A percentile compares a stretch with the other conserved stretches of the same genome.
Evolutionary conservation across 2,329 filamentous ascomycete genomes (phyloP).

Genomic region (Venturia nashicola): DNA sequence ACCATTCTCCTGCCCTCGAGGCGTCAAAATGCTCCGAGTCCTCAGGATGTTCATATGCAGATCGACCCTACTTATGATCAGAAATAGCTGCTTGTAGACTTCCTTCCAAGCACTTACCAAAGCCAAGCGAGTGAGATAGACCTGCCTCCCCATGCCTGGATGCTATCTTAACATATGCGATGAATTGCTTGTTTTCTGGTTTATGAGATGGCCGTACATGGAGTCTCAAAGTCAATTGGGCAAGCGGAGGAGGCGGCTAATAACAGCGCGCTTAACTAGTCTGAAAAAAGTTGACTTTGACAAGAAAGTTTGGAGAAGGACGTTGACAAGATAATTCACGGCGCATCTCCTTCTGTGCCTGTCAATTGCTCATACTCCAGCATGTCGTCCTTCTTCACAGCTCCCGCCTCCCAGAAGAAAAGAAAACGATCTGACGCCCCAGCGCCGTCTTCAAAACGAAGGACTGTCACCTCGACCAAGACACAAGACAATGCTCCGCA

Average conservation of each 20-base stretch:
- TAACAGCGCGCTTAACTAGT: not conserved
- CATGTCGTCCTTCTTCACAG: slow-evolving; percentile 96
- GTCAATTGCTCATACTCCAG: not conserved
- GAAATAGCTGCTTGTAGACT: not conserved
- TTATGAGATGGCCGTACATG: no score
- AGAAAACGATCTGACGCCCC: slow-evolving; percentile 53
- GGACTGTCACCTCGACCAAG: slow-evolving; percentile 34
- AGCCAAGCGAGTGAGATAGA: slow-evolving; percentile 8
- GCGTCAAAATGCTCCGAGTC: slow-evolving; percentile 12
- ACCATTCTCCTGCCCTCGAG: slow-evolving; percentile 7
- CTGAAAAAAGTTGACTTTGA: not conserved
- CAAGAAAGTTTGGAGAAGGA: not conserved
- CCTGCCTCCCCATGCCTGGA: slow-evolving; percentile 8
- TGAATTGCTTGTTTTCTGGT: not conserved
- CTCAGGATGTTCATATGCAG: slow-evolving; percentile 25
- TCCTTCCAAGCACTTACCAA: slow-evolving; percentile 6
- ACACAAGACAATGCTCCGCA: slow-evolving; percentile 27
- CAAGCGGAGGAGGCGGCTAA: not conserved
- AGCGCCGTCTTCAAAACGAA: slow-evolving; percentile 46
- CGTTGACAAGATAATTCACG: not conserved
- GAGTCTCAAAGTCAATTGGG: not conserved
- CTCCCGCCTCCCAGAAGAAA: slow-evolving; percentile 79
- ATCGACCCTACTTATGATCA: slow-evolving; percentile 23
- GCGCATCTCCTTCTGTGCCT: not conserved
- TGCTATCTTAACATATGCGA: not conserved